Evolutionary conservation across 2,329 filamentous ascomycete species (phyloP).

Genomic region (Botryotinia globosa): DNA sequence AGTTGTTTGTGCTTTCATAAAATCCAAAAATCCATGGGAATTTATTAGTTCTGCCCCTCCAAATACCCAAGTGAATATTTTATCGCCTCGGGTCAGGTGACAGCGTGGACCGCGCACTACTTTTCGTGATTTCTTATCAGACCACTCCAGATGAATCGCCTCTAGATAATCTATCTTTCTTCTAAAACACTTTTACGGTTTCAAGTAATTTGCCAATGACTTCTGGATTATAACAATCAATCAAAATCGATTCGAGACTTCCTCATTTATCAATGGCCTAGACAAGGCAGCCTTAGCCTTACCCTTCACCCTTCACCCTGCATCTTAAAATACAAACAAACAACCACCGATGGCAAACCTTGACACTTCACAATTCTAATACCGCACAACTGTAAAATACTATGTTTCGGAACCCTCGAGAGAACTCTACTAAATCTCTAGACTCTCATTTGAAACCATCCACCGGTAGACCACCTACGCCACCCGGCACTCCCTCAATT

Average conservation of each 20-base stretch:
- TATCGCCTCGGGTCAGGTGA: neutral
- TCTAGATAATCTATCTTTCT: neutral
- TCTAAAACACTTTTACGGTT: neutral
- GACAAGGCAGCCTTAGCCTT: neutral
- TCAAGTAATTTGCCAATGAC: neutral
- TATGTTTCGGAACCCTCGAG: constrained; percentile 56
- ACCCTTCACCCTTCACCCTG: neutral
- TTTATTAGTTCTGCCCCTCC: neutral
- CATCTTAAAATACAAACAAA: neutral
- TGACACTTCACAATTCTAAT: neutral
- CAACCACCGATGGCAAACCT: neutral
- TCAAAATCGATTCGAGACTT: neutral
- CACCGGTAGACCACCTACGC: constrained; percentile 52
- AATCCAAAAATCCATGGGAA: neutral
- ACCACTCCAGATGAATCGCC: neutral
- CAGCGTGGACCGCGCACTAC: neutral
- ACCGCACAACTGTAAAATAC: neutral
- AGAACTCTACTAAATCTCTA: constrained; percentile 42
- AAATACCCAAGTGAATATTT: neutral
- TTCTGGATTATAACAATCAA: neutral
- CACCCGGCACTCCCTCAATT: constrained; percentile 38
- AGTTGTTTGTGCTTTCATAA: neutral
- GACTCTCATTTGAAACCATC: constrained; percentile 43
- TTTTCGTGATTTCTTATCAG: neutral
- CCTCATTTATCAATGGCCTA: neutral